Percentiles rank a stretch among this genome's conserved stretches.
Conservation (phyloP, 179 eudicot genomes). For the Drosera spatulata region DNA sequence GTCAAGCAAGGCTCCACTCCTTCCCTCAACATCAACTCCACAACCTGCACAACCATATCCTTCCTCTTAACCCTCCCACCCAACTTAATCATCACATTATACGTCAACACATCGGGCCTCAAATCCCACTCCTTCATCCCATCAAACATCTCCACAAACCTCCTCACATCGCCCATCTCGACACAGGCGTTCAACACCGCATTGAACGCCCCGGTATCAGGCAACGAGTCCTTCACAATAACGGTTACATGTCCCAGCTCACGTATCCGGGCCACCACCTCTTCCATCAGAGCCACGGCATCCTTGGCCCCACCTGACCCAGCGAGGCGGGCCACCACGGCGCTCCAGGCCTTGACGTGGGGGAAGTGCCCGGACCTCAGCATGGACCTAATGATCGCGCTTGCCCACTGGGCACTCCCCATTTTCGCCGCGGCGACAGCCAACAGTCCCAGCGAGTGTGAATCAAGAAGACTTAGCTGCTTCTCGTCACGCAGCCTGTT, state of each 20-base stretch:
- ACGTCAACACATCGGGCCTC: slow-evolving; percentile 80
- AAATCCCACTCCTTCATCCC: slow-evolving; percentile 62
- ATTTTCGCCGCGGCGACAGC: slow-evolving; percentile 70
- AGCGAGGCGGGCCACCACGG: slow-evolving; percentile 71
- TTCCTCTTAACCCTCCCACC: slow-evolving; percentile 66
- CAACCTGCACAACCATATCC: slow-evolving; percentile 66
- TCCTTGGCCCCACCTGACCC: slow-evolving; percentile 50
- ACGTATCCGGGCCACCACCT: too few species aligned
- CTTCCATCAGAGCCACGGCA: too few species aligned
- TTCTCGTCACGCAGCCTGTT: slow-evolving; percentile 64
- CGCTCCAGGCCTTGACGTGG: slow-evolving; percentile 95
- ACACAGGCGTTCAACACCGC: slow-evolving; percentile 92
- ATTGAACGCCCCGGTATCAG: slow-evolving; percentile 84
- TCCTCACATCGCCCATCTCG: slow-evolving; percentile 48
- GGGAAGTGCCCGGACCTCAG: slow-evolving; percentile 74
- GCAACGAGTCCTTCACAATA: slow-evolving; percentile 23
- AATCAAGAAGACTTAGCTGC: slow-evolving; percentile 88
- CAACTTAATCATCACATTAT: slow-evolving; percentile 81
- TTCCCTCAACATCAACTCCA: slow-evolving; percentile 53
- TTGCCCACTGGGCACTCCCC: slow-evolving; percentile 65
- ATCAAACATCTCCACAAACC: slow-evolving; percentile 57
- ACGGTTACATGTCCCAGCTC: too few species aligned
- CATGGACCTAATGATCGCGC: slow-evolving; percentile 74
- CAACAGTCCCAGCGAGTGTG: slow-evolving; percentile 81
- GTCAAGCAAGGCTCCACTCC: slow-evolving; percentile 63